Evolutionary conservation across 1,284 basidiomycete genomes (phyloP).

Genomic region (Cystobasidium sp.): DNA sequence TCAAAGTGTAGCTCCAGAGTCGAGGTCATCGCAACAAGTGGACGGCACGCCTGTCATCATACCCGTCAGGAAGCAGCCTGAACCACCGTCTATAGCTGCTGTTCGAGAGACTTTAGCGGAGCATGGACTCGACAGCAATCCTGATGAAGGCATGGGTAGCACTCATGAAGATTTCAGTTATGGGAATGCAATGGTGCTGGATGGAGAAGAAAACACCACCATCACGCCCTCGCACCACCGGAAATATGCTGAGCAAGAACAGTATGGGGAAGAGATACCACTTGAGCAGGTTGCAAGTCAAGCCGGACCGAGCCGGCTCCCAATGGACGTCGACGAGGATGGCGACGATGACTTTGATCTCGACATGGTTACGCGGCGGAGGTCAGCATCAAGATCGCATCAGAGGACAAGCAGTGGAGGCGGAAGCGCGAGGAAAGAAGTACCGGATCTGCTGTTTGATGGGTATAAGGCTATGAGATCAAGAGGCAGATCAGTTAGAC

Average conservation of each 20-base stretch:
- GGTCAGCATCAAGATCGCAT: constrained; percentile 4
- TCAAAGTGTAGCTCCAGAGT: not conserved
- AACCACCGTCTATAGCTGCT: not conserved
- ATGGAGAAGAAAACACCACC: not conserved
- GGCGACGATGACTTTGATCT: not conserved
- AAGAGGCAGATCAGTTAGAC: not conserved
- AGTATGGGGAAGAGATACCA: constrained; percentile 4
- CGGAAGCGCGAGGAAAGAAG: constrained; percentile 7
- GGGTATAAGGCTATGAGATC: constrained; percentile 4
- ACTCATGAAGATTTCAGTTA: no score
- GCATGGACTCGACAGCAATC: not conserved
- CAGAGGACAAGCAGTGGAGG: constrained; percentile 11
- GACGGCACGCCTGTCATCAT: not conserved
- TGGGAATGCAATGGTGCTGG: not conserved
- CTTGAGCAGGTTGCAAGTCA: constrained; percentile 11
- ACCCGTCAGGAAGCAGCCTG: constrained; percentile 4
- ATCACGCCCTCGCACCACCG: not conserved
- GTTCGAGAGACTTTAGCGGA: not conserved
- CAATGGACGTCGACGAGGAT: not conserved
- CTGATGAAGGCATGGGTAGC: not conserved
- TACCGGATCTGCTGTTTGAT: constrained; percentile 20
- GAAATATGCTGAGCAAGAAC: not conserved
- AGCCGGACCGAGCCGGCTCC: not conserved
- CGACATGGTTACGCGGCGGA: not conserved
- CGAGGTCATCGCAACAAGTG: not conserved